Conservation (phyloP, 1,139 yeast species). For the Hanseniaspora uvarum region DNA sequence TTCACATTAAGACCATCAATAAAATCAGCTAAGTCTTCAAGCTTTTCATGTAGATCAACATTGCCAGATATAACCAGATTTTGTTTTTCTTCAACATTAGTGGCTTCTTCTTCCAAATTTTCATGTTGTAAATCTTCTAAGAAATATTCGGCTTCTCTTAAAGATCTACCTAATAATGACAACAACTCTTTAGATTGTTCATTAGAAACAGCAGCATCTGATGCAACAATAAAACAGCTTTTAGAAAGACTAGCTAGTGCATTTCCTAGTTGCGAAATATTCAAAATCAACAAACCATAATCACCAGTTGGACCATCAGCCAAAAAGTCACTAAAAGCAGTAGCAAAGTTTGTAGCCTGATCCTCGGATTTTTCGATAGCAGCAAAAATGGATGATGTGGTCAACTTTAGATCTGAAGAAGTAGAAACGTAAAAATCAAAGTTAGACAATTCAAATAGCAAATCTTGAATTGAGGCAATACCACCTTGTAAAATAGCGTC, state of each 20-base stretch:
- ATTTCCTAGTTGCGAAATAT: conserved; percentile 58
- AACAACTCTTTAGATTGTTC: conserved; percentile 46
- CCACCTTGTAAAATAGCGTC: conserved; percentile 67
- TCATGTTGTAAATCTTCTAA: conserved; percentile 52
- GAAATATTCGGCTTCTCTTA: conserved; percentile 52
- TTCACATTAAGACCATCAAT: conserved; percentile 21
- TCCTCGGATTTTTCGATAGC: conserved; percentile 62
- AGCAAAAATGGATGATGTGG: conserved; percentile 31
- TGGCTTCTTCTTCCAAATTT: conserved; percentile 35
- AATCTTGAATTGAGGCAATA: conserved; percentile 62
- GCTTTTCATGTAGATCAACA: conserved; percentile 57
- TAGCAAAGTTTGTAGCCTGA: conserved; percentile 70
- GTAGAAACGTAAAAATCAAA: conserved; percentile 75
- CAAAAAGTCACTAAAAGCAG: conserved; percentile 62
- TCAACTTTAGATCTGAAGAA: conserved; percentile 41
- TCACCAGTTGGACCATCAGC: conserved; percentile 72
- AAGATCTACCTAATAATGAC: conserved; percentile 45
- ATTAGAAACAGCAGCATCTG: conserved; percentile 32
- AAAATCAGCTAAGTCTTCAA: conserved; percentile 46
- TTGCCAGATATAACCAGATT: conserved; percentile 71
- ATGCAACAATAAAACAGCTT: conserved; percentile 54
- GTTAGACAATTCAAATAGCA: conserved; percentile 61
- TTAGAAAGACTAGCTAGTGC: conserved; percentile 56
- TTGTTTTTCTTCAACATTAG: conserved; percentile 49
- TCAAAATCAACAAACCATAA: conserved; percentile 54